Conservation (phyloP, 164 flowering plant species). For the Stephania cephalantha region DNA sequence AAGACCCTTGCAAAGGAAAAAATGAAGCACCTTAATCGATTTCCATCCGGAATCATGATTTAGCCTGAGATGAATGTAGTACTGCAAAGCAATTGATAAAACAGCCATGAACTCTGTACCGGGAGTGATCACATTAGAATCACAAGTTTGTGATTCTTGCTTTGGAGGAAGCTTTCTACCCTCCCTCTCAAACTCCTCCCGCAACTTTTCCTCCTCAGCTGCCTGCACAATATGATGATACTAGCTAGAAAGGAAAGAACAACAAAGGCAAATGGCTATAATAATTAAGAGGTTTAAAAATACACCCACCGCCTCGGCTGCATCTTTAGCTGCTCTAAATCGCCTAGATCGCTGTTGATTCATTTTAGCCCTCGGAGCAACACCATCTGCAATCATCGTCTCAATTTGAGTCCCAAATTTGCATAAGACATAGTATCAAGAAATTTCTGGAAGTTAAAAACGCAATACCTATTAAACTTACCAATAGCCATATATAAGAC, state of each 20-base stretch:
- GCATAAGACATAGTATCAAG: not conserved
- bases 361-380: constrained; percentile 99
- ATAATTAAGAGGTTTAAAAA: constrained; percentile 9
- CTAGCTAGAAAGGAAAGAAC: not conserved
- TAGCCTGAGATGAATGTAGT: constrained; percentile 76
- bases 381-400: constrained; percentile 60
- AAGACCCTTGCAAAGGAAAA: not conserved
- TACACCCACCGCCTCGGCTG: constrained; percentile 71
- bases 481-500: constrained; percentile 93
- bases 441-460: not conserved
- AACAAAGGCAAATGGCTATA: not conserved
- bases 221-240: constrained; percentile 41
- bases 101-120: constrained; percentile 96
- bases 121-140: constrained; percentile 95
- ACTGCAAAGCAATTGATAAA: constrained; percentile 77
- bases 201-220: constrained; percentile 76
- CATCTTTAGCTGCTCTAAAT: constrained; percentile 96
- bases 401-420: not conserved
- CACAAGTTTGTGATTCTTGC: constrained; percentile 67
- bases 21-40: constrained; percentile 56
- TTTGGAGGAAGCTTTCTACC: constrained; percentile 94
- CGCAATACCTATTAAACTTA: constrained; percentile 27
- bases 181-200: constrained; percentile 83
- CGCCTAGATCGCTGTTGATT: constrained; percentile 96
- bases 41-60: constrained; percentile 95